phyloP scores from a whole-genome alignment of 2,329 filamentous ascomycete genomes.

The Aspergillus clavatus region DNA sequence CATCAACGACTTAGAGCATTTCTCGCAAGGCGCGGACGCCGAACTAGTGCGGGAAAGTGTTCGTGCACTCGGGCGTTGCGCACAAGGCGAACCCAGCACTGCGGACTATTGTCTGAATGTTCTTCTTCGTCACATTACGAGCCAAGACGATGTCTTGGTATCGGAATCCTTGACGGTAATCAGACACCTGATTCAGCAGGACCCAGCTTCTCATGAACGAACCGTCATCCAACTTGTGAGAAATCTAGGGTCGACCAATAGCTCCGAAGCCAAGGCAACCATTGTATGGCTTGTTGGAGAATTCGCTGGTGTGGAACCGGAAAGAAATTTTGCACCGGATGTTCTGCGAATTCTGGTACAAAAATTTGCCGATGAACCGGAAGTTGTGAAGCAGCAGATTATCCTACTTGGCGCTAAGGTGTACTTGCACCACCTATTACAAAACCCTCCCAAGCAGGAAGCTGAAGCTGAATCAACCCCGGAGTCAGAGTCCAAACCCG shows the following conservation, averaged over 20 bases:
- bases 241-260: conserved; percentile 82
- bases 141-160: conserved; percentile 78
- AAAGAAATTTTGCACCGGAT: conserved; percentile 88
- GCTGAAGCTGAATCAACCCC: conserved; percentile 20
- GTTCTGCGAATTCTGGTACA: conserved; percentile 83
- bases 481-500: conserved; percentile 13
- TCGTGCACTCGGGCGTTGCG: conserved; percentile 86
- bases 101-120: conserved; percentile 76
- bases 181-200: conserved; percentile 88
- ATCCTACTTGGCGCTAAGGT: conserved; percentile 92
- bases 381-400: conserved; percentile 85
- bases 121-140: conserved; percentile 80
- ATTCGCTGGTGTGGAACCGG: conserved; percentile 72
- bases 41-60: conserved; percentile 83
- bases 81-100: conserved; percentile 67
- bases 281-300: conserved; percentile 98
- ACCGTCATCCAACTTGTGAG: conserved; percentile 87
- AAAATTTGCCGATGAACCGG: conserved; percentile 76
- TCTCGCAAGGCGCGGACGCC: conserved; percentile 70
- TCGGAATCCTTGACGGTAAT: conserved; percentile 94
- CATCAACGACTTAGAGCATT: conserved; percentile 89
- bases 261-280: conserved; percentile 82
- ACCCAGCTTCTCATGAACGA: conserved; percentile 71
- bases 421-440: conserved; percentile 77
- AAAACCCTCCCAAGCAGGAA: conserved; percentile 36